Evolutionary conservation across 2,329 filamentous ascomycete genomes (phyloP), one percentile per base, ranked within the genome.

Genomic region (Diaporthe humulicola): DNA sequence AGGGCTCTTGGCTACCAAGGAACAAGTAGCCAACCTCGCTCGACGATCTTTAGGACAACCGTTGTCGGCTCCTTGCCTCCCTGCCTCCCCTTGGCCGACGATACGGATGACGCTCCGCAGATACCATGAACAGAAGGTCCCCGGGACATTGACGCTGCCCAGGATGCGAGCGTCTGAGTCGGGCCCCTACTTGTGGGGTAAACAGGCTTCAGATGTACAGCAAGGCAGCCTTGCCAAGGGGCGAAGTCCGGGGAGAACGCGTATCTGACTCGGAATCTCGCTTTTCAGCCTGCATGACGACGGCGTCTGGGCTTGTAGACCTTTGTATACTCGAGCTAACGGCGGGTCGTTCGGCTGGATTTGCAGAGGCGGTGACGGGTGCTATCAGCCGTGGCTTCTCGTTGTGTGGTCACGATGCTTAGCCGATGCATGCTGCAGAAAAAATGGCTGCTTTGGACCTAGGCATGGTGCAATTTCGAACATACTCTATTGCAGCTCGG

Each of bases 241-340:
- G 45, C 45, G 48, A 48, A 54, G 30, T 54, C 30, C 64, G 48
- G 45, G 15, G 64, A 40, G 15, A 52, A 52, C 48, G 33, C 64
- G 48, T 54, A 52, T 54, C 64, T 54, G 48, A 40, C 48, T 69
- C 64, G 64, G 64, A 7, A 40, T 54, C 30, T 50, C 64, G 48
- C 15, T n/a, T 54, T 54, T 40, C 33, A 54, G 45, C 9, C 14
- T 54, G 33, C n/a, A 30, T 28, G n/a, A n/a, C 4, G 8, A 33
- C 4, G 19, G 3, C 1, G 36, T n/a, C n/a, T n/a, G n/a, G n/a
- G n/a, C n/a, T n/a, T n/a, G n/a, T n/a, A n/a, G n/a, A n/a, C n/a
- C n/a, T n/a, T n/a, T n/a, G n/a, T n/a, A n/a, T n/a, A n/a, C n/a
- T n/a, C n/a, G n/a, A n/a, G n/a, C n/a, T n/a, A n/a, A n/a, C n/a